Evolutionary conservation across 208 protist species (phyloP).

Genomic region (Trypanosomatidae sp.): DNA sequence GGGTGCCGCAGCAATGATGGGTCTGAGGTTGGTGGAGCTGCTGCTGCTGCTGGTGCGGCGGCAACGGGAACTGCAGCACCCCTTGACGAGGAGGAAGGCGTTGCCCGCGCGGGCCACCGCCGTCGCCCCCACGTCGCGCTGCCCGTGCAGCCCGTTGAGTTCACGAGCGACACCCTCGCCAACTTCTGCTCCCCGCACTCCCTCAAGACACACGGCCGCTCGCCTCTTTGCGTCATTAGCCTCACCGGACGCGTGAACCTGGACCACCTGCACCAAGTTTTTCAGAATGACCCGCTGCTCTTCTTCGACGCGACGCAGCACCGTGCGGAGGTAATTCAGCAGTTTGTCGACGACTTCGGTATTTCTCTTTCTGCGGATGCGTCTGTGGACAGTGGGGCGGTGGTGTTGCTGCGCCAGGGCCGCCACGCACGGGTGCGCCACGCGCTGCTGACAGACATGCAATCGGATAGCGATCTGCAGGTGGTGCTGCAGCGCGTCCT

Average conservation of each 20-base stretch:
- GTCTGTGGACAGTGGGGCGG: no score
- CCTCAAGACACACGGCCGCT: constrained; percentile 20
- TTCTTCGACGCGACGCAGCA: constrained; percentile 55
- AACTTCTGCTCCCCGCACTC: constrained; percentile 49
- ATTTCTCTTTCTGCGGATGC: no score
- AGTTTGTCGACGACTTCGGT: no score
- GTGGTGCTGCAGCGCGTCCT: constrained; percentile 27
- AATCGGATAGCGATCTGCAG: constrained; percentile 24
- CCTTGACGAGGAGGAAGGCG: constrained; percentile 3
- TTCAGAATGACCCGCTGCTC: constrained; percentile 57
- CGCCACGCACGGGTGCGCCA: no score
- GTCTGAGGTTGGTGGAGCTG: no score
- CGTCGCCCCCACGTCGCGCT: constrained; percentile 14
- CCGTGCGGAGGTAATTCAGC: no score
- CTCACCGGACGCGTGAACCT: constrained; percentile 36
- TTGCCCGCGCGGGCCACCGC: not conserved
- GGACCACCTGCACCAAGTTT: constrained; percentile 28
- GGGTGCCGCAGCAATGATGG: no score
- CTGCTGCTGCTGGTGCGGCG: not conserved
- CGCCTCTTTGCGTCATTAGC: constrained; percentile 50
- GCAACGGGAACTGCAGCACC: not conserved
- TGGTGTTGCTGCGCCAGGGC: no score
- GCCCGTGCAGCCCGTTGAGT: constrained; percentile 26
- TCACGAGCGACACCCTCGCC: constrained; percentile 26
- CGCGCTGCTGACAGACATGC: constrained; percentile 11